These are phyloP conservation scores for Kwoniella pini DNA, from an alignment of 768 basidiomycete genomes.

Conservation along the genomic window DNA sequence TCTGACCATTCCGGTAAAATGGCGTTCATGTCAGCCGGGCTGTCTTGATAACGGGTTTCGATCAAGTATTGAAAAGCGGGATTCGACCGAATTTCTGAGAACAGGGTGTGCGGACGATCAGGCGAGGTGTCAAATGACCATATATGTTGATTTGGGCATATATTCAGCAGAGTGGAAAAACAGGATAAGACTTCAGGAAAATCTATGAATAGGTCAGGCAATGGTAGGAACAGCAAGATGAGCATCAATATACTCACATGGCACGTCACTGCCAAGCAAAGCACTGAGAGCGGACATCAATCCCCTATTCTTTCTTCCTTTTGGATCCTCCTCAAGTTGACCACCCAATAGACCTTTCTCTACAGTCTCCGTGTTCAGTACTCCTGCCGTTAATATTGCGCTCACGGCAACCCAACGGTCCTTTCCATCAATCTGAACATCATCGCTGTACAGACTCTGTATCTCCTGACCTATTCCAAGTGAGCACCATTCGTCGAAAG, in stretches of 20 bases:
- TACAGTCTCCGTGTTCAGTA: slow-evolving; percentile 27
- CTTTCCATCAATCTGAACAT: neutral
- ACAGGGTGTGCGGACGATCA: slow-evolving; percentile 74
- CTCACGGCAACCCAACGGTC: slow-evolving; percentile 26
- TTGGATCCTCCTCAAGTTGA: slow-evolving; percentile 1
- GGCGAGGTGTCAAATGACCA: slow-evolving; percentile 69
- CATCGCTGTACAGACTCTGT: slow-evolving; percentile 19
- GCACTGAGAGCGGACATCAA: slow-evolving; percentile 33
- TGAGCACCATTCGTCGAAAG: slow-evolving; percentile 38
- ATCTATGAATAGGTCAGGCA: neutral
- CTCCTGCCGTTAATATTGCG: slow-evolving; percentile 20
- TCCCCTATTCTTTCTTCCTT: slow-evolving; percentile 15
- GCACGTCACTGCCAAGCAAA: slow-evolving; percentile 27
- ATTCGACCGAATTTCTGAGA: slow-evolving; percentile 84
- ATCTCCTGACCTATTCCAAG: slow-evolving; percentile 37
- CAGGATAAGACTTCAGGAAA: slow-evolving; percentile 57
- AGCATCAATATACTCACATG: slow-evolving; percentile 18
- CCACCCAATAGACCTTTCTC: slow-evolving; percentile 35
- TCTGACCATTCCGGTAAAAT: neutral
- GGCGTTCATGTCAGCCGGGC: neutral
- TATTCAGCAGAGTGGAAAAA: slow-evolving; percentile 55
- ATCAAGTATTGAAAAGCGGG: slow-evolving; percentile 47
- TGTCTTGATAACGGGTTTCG: slow-evolving; percentile 10
- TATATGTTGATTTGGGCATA: slow-evolving; percentile 63
- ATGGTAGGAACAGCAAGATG: neutral